phyloP scores from a whole-genome alignment of 2,329 filamentous ascomycete genomes.

The Neopestalotiopsis rosae region DNA sequence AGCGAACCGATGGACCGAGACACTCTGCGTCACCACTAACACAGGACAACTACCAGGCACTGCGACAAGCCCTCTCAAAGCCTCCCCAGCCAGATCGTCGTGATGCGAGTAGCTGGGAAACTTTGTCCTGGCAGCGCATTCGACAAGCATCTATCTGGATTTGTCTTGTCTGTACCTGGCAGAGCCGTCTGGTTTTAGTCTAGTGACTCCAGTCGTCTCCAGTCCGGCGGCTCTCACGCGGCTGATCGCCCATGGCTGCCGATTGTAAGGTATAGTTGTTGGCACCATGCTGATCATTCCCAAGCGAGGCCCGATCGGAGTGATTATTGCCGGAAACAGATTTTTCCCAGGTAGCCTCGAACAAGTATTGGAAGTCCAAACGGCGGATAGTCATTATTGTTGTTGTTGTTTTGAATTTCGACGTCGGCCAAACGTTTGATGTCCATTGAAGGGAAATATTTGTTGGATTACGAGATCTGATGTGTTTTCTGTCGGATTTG shows the following conservation, averaged over 20 bases:
- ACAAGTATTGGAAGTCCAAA: neutral
- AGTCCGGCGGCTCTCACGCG: slow-evolving; percentile 5
- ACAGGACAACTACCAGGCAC: neutral
- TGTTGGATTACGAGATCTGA: neutral
- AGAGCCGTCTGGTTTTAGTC: neutral
- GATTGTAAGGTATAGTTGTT: neutral
- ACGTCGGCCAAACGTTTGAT: neutral
- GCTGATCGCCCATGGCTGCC: slow-evolving; percentile 1
- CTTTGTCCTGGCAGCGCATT: neutral
- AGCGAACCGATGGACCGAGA: slow-evolving; percentile 3
- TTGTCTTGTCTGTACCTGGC: neutral
- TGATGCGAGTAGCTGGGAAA: neutral
- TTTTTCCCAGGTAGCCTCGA: neutral
- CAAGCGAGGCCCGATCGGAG: neutral
- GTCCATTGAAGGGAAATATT: neutral
- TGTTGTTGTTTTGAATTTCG: neutral
- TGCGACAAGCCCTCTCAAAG: neutral
- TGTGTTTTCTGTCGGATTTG: neutral
- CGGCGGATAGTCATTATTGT: neutral
- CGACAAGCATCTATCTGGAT: neutral
- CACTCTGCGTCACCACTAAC: slow-evolving; percentile 7
- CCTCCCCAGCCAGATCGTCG: neutral
- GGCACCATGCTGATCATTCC: neutral
- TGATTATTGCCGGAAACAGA: neutral
- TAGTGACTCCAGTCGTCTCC: neutral